Conservation (phyloP, 2,329 filamentous ascomycete species). For the Waltergamsia citrina region DNA sequence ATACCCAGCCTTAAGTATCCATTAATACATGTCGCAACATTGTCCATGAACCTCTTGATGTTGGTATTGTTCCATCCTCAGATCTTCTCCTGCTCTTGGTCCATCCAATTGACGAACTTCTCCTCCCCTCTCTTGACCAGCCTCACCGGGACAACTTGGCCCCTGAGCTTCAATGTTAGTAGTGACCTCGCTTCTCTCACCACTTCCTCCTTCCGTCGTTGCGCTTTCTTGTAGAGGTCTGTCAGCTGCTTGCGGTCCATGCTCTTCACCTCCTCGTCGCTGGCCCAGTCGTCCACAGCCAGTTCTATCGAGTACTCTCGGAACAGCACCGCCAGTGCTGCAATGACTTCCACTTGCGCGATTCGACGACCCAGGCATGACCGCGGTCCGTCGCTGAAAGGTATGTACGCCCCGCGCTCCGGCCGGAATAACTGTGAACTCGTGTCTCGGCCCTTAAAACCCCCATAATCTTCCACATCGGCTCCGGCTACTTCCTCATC, state of each 20-base stretch:
- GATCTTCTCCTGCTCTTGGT: conserved; percentile 6
- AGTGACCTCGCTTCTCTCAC: conserved; percentile 43
- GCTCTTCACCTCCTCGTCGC: conserved; percentile 39
- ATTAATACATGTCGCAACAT: no score
- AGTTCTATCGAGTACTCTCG: conserved; percentile 59
- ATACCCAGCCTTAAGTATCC: no score
- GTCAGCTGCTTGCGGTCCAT: conserved; percentile 38
- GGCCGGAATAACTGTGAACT: conserved; percentile 52
- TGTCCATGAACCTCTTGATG: no score
- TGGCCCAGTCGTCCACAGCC: conserved; percentile 51
- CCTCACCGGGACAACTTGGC: conserved; percentile 53
- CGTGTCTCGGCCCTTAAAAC: conserved; percentile 51
- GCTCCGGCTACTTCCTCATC: conserved; percentile 18
- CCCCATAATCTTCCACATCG: conserved; percentile 45
- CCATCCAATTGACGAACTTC: conserved; percentile 44
- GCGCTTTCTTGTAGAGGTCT: conserved; percentile 51
- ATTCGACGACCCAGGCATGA: conserved; percentile 49
- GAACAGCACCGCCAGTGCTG: conserved; percentile 44
- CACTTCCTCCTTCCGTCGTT: conserved; percentile 30
- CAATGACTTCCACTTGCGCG: conserved; percentile 49
- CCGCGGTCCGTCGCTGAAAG: conserved; percentile 49
- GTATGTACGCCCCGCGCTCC: conserved; percentile 43
- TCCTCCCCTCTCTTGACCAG: conserved; percentile 62
- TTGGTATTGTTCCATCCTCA: no score
- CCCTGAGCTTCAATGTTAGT: conserved; percentile 63